phyloP scores from a whole-genome alignment of 2,329 filamentous ascomycete species.

The Acarospora socialis region DNA sequence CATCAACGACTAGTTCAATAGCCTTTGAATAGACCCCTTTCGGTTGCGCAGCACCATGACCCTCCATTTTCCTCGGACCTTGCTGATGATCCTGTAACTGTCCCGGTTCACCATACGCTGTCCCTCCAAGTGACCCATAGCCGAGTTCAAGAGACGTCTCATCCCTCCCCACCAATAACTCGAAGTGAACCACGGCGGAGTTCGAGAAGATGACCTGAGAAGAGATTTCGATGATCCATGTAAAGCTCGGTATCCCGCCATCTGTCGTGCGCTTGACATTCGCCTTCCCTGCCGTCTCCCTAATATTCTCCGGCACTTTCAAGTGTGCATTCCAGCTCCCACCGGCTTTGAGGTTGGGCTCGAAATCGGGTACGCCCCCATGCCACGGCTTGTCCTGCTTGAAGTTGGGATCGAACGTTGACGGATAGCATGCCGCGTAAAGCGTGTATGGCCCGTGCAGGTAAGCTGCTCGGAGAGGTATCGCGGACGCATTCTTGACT shows the following conservation, averaged over 20 bases:
- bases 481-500: conserved; percentile 81
- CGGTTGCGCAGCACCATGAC: conserved; percentile 46
- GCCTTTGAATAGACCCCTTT: conserved; percentile 77
- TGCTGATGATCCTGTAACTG: conserved; percentile 64
- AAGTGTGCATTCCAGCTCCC: conserved; percentile 73
- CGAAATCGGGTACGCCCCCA: conserved; percentile 76
- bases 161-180: conserved; percentile 74
- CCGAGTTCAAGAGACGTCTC: conserved; percentile 64
- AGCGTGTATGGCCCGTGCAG: conserved; percentile 91
- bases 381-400: conserved; percentile 55
- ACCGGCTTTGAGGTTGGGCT: conserved; percentile 91
- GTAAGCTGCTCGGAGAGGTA: conserved; percentile 85
- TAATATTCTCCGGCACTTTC: conserved; percentile 62
- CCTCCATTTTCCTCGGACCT: conserved; percentile 41
- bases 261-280: conserved; percentile 26
- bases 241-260: conserved; percentile 44
- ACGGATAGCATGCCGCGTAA: conserved; percentile 72
- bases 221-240: conserved; percentile 81
- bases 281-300: conserved; percentile 43
- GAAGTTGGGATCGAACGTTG: conserved; percentile 67
- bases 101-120: conserved; percentile 43
- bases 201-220: conserved; percentile 91
- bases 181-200: conserved; percentile 75
- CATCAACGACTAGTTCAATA: conserved; percentile 64
- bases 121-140: conserved; percentile 40